Base-by-base conservation (phyloP, 805 yeast species). In the Lachancea lanzarotensis region DNA sequence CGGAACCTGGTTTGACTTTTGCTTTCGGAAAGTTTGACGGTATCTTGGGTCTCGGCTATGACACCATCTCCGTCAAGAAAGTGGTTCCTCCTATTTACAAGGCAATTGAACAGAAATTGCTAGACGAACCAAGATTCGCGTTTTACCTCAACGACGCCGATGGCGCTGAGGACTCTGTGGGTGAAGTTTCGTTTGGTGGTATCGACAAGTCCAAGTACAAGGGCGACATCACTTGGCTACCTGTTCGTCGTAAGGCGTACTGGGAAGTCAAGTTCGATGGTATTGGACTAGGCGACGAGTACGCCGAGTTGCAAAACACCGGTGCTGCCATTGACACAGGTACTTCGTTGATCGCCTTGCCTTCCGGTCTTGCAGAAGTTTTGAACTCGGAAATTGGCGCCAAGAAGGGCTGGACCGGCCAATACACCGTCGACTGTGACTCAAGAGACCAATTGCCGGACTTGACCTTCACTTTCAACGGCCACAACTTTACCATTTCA, bases 241-340 rank as follows among this genome's bases (percentile, higher is more conserved):
- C 98, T 48, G 95, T 93, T 51, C 88, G 98, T 75, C 87, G 98
- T 78, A 89, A 90, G 81, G 98, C 98, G 29, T 93, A 93, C 79
- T 93, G 98, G 98, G 98, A 93, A 75, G 98, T 93, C 49, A 79
- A 83, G 56, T 84, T 93, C 56, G 88, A 88, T 57, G 90, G 95
- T 56, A 74, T 93, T 65, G 86, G 90, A 36, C 76, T 93, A 52
- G 98, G 98, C 60, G 85, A 84, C 55, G 95, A 93, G 71, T 85
- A 77, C 61, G 96, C 98, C 41, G 78, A 75, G 56, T 79, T 93
- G 60, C 78, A 75, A 55, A 72, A 72, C 60, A 82, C 89, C 50
- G 98, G 98, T 66, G 98, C 97, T 59, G 96, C 96, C 50, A 89
- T 93, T 63, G 98, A 93, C 69, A 93, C 98, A 47, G 98, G 98